Conservation (phyloP, 441 rosid species). For the Brassica hybrid region DNA sequence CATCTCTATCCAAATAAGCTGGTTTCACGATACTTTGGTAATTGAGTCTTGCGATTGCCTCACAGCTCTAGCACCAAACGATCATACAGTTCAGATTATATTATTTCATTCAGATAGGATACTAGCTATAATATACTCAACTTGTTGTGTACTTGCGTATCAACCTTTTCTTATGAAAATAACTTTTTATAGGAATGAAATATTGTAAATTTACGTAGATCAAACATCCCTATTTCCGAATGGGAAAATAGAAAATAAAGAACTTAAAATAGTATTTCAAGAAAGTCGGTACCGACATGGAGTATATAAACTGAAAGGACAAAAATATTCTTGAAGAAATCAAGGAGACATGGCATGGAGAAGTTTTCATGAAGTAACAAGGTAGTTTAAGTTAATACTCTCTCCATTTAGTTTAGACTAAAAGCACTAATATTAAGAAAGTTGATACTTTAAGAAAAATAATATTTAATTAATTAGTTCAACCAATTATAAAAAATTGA, state of each 20-base stretch:
- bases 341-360: not conserved
- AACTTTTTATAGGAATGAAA: not conserved
- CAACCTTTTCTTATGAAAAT: constrained; percentile 1
- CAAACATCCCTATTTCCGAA: not conserved
- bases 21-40: not conserved
- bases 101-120: not conserved
- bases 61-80: not conserved
- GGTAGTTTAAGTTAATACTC: too few relatives aligned
- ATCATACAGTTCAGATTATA: not conserved
- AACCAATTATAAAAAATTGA: too few relatives aligned
- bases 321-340: not conserved
- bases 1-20: not conserved
- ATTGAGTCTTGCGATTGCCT: not conserved
- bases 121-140: not conserved
- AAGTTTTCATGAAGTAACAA: not conserved
- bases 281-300: too few relatives aligned
- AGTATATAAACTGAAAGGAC: too few relatives aligned
- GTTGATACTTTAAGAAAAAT: too few relatives aligned
- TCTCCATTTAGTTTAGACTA: too few relatives aligned
- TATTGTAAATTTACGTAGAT: not conserved
- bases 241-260: not conserved
- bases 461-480: too few relatives aligned
- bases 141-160: not conserved
- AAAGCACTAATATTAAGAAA: too few relatives aligned
- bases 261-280: constrained; percentile 2